Conservation (phyloP, 495 filamentous ascomycete genomes). For the Penicillium nucicola region DNA sequence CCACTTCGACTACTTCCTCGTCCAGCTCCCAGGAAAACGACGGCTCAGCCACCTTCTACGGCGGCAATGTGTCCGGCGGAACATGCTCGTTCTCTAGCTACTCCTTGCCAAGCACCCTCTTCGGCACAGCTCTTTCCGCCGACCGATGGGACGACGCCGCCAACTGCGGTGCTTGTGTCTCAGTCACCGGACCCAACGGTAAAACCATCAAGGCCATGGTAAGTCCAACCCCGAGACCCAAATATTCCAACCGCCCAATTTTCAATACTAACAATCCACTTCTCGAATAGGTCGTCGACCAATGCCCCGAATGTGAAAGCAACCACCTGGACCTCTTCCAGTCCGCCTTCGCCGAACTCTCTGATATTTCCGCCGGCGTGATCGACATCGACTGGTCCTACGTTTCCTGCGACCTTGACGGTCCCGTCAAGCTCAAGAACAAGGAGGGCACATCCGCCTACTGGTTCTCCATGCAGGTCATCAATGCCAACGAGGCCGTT, state of each 20-base stretch:
- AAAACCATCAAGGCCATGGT: constrained; percentile 64
- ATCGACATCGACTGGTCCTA: constrained; percentile 52
- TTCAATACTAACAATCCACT: background rate
- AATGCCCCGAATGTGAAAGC: constrained; percentile 54
- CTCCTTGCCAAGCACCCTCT: constrained; percentile 51
- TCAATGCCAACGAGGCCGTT: constrained; percentile 54
- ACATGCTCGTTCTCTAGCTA: constrained; percentile 58
- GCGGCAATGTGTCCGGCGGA: constrained; percentile 55
- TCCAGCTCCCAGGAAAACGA: constrained; percentile 8
- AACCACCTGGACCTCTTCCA: constrained; percentile 62
- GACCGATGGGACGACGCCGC: constrained; percentile 48
- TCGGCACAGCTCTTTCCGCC: constrained; percentile 52
- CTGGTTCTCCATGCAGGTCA: constrained; percentile 59
- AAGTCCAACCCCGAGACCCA: constrained; percentile 8
- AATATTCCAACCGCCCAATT: background rate
- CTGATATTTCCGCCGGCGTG: constrained; percentile 44
- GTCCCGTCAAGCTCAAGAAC: constrained; percentile 51
- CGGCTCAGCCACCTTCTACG: constrained; percentile 52
- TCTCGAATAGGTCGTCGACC: constrained; percentile 50
- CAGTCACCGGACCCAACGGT: constrained; percentile 50
- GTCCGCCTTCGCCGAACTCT: constrained; percentile 49
- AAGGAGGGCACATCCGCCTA: constrained; percentile 53
- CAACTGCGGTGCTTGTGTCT: constrained; percentile 57
- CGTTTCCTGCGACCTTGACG: constrained; percentile 49
- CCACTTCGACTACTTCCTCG: constrained; percentile 12